A percentile compares a stretch with the other conserved stretches of the same genome.
Evolutionary conservation across 2,329 filamentous ascomycete genomes (phyloP).

Genomic region (Paecilomyces fulvus): DNA sequence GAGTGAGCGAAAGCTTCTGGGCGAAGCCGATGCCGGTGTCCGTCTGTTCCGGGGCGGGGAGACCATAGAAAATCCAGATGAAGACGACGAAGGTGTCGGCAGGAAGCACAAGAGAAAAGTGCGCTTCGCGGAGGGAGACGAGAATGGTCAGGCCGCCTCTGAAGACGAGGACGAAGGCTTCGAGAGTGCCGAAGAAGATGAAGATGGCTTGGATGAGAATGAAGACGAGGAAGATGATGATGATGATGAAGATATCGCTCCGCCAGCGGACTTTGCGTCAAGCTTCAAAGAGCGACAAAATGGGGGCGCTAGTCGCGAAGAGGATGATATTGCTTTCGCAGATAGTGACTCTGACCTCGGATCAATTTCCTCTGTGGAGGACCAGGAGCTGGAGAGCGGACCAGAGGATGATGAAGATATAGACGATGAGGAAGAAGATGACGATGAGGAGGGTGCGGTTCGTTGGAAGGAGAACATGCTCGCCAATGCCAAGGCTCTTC

Average conservation of each 20-base stretch:
- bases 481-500: conserved; percentile 63
- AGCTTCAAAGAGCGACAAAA: conserved; percentile 39
- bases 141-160: conserved; percentile 46
- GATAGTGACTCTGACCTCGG: conserved; percentile 96
- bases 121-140: conserved; percentile 42
- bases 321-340: conserved; percentile 77
- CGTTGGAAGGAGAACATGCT: conserved; percentile 86
- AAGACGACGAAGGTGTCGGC: conserved; percentile 50
- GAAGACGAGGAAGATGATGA: conserved; percentile 27
- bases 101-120: conserved; percentile 47
- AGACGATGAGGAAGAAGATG: conserved; percentile 45
- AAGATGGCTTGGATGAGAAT: conserved; percentile 40
- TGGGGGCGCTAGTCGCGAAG: conserved; percentile 47
- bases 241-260: conserved; percentile 27
- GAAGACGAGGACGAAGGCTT: conserved; percentile 48
- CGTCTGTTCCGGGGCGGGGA: conserved; percentile 76
- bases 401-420: conserved; percentile 39
- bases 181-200: conserved; percentile 44
- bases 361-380: conserved; percentile 62
- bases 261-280: conserved; percentile 36
- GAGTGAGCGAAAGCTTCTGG: conserved; percentile 69
- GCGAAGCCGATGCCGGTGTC: conserved; percentile 72
- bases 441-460: conserved; percentile 62
- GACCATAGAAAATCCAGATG: conserved; percentile 50
- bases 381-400: conserved; percentile 45